These are phyloP conservation scores for Pistacia integerrima DNA, from an alignment of 345 rosid species.

Conservation along the genomic window DNA sequence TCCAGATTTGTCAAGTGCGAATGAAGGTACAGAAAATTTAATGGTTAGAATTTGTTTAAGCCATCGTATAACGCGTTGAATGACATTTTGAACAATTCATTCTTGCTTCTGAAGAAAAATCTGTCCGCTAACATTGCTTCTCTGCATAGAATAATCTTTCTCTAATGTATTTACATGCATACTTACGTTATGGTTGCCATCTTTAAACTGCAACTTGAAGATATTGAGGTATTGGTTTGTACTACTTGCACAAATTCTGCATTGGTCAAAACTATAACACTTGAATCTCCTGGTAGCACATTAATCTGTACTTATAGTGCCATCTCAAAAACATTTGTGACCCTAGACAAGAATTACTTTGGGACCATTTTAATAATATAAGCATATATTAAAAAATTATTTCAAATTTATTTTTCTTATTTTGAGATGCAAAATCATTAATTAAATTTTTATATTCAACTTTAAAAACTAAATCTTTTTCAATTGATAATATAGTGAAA, in stretches of 20 bases:
- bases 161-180: constrained; percentile 1
- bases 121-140: not conserved
- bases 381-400: too few species aligned
- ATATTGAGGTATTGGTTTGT: constrained; percentile 25
- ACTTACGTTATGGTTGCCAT: constrained; percentile 15
- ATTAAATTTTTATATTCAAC: too few species aligned
- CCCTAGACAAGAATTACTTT: too few species aligned
- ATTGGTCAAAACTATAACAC: not conserved
- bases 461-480: too few species aligned
- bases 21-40: not conserved
- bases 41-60: not conserved
- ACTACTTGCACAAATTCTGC: not conserved
- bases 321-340: too few species aligned
- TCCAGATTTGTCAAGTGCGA: not conserved
- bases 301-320: too few species aligned
- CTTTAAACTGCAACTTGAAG: constrained; percentile 36
- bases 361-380: too few species aligned
- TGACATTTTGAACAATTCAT: not conserved
- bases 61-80: not conserved
- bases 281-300: too few species aligned
- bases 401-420: too few species aligned
- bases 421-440: too few species aligned
- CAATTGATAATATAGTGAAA: too few species aligned
- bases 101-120: constrained; percentile 12
- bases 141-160: not conserved